Conservation (phyloP, 108 stramenopile species). For the Pelagomonas calceolata region DNA sequence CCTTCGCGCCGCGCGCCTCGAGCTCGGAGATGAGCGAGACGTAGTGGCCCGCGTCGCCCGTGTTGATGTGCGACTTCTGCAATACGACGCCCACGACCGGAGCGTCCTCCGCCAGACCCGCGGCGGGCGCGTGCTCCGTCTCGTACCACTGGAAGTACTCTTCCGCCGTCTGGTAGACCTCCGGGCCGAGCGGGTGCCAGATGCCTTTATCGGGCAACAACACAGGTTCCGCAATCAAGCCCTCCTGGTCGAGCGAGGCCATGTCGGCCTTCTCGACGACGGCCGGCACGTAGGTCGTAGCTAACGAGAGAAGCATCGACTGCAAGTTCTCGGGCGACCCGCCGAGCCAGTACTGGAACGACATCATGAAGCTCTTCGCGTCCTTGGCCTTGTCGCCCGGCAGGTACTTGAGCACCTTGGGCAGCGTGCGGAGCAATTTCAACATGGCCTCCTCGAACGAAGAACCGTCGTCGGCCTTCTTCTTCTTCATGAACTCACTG, state of each 20-base stretch:
- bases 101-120: slow-evolving; percentile 72
- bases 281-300: slow-evolving; percentile 74
- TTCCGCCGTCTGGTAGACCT: slow-evolving; percentile 69
- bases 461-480: slow-evolving; percentile 86
- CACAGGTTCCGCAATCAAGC: slow-evolving; percentile 46
- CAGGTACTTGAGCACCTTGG: slow-evolving; percentile 90
- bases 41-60: slow-evolving; percentile 92
- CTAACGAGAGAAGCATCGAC: slow-evolving; percentile 77
- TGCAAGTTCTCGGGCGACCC: slow-evolving; percentile 85
- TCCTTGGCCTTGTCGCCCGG: slow-evolving; percentile 91
- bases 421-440: slow-evolving; percentile 84
- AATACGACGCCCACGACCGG: slow-evolving; percentile 82
- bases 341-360: slow-evolving; percentile 96
- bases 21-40: slow-evolving; percentile 85
- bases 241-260: neutral
- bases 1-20: slow-evolving; percentile 79
- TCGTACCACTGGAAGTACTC: slow-evolving; percentile 89
- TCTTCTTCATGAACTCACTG: slow-evolving; percentile 95
- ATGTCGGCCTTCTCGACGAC: slow-evolving; percentile 38
- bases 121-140: slow-evolving; percentile 79
- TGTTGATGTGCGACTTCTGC: slow-evolving; percentile 96
- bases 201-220: slow-evolving; percentile 95
- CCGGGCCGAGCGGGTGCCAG: slow-evolving; percentile 88
- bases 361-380: slow-evolving; percentile 94
- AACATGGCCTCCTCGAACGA: slow-evolving; percentile 95